A percentile compares a stretch with the other conserved stretches of the same genome.
These are phyloP conservation scores for Sporothrix phasma DNA, from an alignment of 2,329 filamentous ascomycete genomes.

Conservation along the genomic window DNA sequence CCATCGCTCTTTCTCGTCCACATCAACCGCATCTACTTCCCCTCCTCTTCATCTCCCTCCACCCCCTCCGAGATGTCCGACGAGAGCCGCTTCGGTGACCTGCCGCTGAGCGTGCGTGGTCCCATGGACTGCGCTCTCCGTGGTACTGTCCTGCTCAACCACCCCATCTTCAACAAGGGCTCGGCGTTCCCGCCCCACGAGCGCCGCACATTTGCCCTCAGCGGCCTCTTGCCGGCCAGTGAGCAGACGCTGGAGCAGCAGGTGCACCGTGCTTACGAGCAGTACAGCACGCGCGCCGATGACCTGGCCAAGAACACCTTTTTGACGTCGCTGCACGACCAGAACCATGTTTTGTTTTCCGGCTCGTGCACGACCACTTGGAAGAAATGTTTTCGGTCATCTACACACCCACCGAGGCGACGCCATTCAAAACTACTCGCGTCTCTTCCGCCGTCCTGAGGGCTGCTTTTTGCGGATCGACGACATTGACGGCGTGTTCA, in stretches of 20 bases:
- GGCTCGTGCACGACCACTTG: slow-evolving; percentile 64
- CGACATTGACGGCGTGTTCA: slow-evolving; percentile 54
- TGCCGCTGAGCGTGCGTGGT: slow-evolving; percentile 39
- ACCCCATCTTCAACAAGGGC: slow-evolving; percentile 71
- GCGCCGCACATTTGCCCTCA: slow-evolving; percentile 57
- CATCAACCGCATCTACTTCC: no score
- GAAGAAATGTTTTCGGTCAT: slow-evolving; percentile 87
- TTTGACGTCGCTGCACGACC: slow-evolving; percentile 72
- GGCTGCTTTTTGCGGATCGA: slow-evolving; percentile 73
- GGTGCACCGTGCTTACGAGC: slow-evolving; percentile 65
- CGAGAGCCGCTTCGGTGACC: slow-evolving; percentile 28
- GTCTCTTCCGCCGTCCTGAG: slow-evolving; percentile 66
- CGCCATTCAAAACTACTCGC: slow-evolving; percentile 75
- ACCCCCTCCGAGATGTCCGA: slow-evolving; percentile 20
- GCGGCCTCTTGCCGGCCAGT: slow-evolving; percentile 61
- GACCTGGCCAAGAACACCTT: slow-evolving; percentile 80
- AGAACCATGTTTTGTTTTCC: slow-evolving; percentile 80
- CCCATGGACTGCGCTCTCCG: slow-evolving; percentile 40
- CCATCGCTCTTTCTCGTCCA: neutral
- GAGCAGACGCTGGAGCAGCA: slow-evolving; percentile 71
- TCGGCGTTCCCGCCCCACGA: slow-evolving; percentile 65
- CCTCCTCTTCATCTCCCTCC: no score
- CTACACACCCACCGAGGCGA: slow-evolving; percentile 84
- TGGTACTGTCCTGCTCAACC: slow-evolving; percentile 49
- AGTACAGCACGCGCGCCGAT: slow-evolving; percentile 55